A percentile compares a stretch with the other conserved stretches of the same genome.
Evolutionary conservation across 2,329 filamentous ascomycete species (phyloP).

Genomic region (Fusarium cicatricum): DNA sequence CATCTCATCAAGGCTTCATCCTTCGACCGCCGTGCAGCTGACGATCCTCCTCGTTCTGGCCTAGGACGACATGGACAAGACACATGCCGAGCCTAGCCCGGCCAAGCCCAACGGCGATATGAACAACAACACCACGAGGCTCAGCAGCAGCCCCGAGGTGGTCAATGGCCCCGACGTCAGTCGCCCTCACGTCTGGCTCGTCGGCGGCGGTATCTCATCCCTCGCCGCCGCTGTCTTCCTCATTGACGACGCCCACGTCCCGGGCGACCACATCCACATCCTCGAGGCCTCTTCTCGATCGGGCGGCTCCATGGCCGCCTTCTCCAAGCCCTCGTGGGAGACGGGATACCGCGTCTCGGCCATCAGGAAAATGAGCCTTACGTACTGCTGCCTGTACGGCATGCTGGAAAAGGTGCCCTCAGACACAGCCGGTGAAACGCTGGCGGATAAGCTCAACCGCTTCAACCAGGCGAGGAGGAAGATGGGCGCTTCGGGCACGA

Average conservation of each 20-base stretch:
- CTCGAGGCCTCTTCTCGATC: constrained; percentile 37
- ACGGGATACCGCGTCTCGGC: constrained; percentile 40
- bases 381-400: constrained; percentile 38
- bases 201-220: constrained; percentile 41
- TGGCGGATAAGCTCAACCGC: constrained; percentile 35
- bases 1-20: constrained; percentile 3
- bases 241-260: constrained; percentile 38
- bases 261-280: constrained; percentile 39
- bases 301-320: constrained; percentile 37
- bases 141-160: constrained; percentile 24
- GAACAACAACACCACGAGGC: constrained; percentile 8
- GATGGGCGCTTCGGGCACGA: constrained; percentile 36
- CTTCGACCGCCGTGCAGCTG: constrained; percentile 18
- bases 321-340: constrained; percentile 36
- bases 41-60: constrained; percentile 27
- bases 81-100: not conserved
- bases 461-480: constrained; percentile 38
- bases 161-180: constrained; percentile 21
- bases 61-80: constrained; percentile 17
- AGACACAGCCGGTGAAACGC: constrained; percentile 29
- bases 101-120: not conserved
- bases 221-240: constrained; percentile 39
- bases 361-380: constrained; percentile 40
- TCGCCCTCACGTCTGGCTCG: constrained; percentile 37
- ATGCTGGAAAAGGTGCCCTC: constrained; percentile 40